Evolutionary conservation across 2,329 filamentous ascomycete species (phyloP), one percentile per base, ranked within the genome.

Genomic region (Sporothrix phasma): DNA sequence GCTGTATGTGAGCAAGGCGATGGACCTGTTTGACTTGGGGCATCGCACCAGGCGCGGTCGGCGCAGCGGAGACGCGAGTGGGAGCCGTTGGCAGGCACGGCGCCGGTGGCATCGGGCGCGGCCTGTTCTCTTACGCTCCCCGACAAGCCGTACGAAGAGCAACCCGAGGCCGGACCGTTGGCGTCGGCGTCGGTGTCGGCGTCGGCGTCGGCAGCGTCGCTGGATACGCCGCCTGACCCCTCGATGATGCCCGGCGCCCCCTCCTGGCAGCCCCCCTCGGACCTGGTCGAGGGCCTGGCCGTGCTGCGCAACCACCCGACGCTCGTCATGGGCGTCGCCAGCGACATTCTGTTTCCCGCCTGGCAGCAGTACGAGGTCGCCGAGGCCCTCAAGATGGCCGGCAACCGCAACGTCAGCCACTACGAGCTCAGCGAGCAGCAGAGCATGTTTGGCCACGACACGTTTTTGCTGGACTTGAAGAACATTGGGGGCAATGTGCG

Each of bases 361-460:
- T 99, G 94, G 93, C 94, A 99, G 78, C 94, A 99, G 78, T 85
- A 90, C 62, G 94, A 99, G 75, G 87, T 99, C 67, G 93, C 92
- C 3, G 87, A 93, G 71, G 88, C 93, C 2, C 78, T 99, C 68
- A 84, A 86, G 66, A 81, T 84, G 39, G 84, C 83, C 0, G 94
- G 94, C 0, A 97, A 96, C 72, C 81, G 84, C 66, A 85, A 83
- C 37, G 92, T 99, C 0, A 88, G 86, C 51, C 92, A 99, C 75
- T 84, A 94, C 15, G 94, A 99, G 78, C 78, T 99, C 59, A 94
- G 92, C 39, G 91, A 97, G 77, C 92, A 97, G 76, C 85, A 94
- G 75, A 96, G 92, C 71, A 77, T 96, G 70, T 99, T 99, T 73
- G 94, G 94, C 0, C 94, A 99, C 72, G 94, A 99, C 73, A 97